phyloP scores from a whole-genome alignment of 2,329 filamentous ascomycete genomes.

The Sporothrix schenckii region DNA sequence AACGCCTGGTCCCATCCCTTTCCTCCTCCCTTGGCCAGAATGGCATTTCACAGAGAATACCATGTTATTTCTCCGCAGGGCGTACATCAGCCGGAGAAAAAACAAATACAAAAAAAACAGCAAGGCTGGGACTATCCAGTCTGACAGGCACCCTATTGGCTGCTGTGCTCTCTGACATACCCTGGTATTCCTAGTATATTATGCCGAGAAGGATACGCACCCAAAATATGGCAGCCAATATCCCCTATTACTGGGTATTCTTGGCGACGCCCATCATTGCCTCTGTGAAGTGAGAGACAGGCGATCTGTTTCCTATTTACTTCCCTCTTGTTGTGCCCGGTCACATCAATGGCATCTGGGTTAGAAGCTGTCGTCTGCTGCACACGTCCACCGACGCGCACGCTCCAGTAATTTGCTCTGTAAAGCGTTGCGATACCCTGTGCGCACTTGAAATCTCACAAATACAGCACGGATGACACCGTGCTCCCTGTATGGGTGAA shows the following conservation, averaged over 20 bases:
- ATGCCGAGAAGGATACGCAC: slow-evolving; percentile 11
- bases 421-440: no score
- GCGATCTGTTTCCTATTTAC: not conserved
- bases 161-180: not conserved
- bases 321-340: not conserved
- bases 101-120: not conserved
- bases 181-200: not conserved
- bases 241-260: not conserved
- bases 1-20: not conserved
- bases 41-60: slow-evolving; percentile 10
- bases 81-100: not conserved
- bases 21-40: not conserved
- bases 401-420: slow-evolving; percentile 19
- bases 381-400: not conserved
- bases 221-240: not conserved
- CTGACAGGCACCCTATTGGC: slow-evolving; percentile 11
- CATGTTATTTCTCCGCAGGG: not conserved
- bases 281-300: not conserved
- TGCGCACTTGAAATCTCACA: not conserved
- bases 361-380: not conserved
- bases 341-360: not conserved
- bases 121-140: slow-evolving; percentile 23
- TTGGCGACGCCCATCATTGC: not conserved
- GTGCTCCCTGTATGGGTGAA: not conserved
- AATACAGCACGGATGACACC: slow-evolving; percentile 14